These are phyloP conservation scores for Bonia amplexicaulis DNA, from an alignment of 176 grass and related monocot genomes.

Conservation along the genomic window DNA sequence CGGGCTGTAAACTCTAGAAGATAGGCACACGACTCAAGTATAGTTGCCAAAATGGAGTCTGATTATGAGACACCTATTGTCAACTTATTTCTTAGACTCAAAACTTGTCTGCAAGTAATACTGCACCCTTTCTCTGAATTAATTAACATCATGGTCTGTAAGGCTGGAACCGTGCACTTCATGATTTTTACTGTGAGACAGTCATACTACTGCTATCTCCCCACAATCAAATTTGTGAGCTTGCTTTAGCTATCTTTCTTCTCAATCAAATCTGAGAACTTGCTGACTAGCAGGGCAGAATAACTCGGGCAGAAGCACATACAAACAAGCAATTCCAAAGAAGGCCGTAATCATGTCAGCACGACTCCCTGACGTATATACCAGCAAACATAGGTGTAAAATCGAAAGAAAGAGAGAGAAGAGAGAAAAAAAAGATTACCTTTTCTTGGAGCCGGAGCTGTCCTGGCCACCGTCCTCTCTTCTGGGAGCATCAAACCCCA, in stretches of 20 bases:
- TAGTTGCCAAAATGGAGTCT: background rate
- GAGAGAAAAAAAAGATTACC: conserved; percentile 25
- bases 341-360: background rate
- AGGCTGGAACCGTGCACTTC: background rate
- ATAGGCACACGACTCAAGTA: background rate
- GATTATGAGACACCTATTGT: background rate
- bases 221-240: background rate
- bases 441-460: conserved; percentile 57
- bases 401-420: background rate
- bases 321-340: background rate
- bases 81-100: background rate
- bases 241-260: background rate
- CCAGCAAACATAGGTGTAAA: background rate
- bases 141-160: background rate
- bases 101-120: background rate
- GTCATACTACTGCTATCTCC: background rate
- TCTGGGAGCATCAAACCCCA: conserved; percentile 67
- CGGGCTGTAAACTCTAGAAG: background rate
- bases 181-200: background rate
- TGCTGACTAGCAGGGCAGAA: background rate
- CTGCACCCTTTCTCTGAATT: background rate
- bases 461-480: conserved; percentile 51
- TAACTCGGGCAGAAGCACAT: background rate
- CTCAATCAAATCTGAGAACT: background rate
- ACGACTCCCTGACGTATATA: background rate